Conservation (phyloP, 164 flowering plant species). For the Macadamia integrifolia region DNA sequence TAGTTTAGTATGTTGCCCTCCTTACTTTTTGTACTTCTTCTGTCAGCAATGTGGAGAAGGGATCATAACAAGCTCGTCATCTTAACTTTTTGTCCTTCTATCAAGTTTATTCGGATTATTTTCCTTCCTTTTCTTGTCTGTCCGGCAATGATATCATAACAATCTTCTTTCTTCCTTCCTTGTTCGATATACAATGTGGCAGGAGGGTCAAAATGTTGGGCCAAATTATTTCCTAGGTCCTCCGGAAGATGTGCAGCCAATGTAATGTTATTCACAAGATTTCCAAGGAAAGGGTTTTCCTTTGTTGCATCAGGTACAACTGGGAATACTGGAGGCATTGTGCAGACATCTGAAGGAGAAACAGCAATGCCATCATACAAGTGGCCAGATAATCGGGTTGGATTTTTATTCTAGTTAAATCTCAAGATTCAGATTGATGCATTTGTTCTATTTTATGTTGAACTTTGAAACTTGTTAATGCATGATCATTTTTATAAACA, state of each 20-base stretch:
- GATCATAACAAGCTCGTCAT: too few species aligned
- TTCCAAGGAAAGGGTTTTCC: slow-evolving; percentile 4
- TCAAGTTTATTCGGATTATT: too few species aligned
- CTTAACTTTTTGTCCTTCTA: too few species aligned
- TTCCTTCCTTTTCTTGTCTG: too few species aligned
- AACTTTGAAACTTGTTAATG: neutral
- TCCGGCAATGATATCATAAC: neutral
- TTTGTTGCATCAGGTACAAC: slow-evolving; percentile 8
- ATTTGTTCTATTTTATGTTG: neutral
- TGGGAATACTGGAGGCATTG: slow-evolving; percentile 7
- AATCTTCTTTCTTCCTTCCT: neutral
- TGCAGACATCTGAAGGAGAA: slow-evolving; percentile 12
- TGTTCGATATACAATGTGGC: neutral
- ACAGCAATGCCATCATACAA: slow-evolving; percentile 6
- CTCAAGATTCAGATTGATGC: neutral
- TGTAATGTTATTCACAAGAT: slow-evolving; percentile 2
- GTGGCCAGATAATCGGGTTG: slow-evolving; percentile 31
- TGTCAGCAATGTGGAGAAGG: too few species aligned
- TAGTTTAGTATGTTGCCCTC: too few species aligned
- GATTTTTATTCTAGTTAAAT: neutral
- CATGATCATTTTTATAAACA: neutral
- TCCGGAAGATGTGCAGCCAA: slow-evolving; percentile 7
- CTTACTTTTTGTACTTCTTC: too few species aligned
- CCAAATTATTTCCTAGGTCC: slow-evolving; percentile 12
- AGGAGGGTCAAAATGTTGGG: slow-evolving; percentile 15